These are phyloP conservation scores for Dipodascus geniculatus DNA, from an alignment of 805 yeast species.

Conservation along the genomic window DNA sequence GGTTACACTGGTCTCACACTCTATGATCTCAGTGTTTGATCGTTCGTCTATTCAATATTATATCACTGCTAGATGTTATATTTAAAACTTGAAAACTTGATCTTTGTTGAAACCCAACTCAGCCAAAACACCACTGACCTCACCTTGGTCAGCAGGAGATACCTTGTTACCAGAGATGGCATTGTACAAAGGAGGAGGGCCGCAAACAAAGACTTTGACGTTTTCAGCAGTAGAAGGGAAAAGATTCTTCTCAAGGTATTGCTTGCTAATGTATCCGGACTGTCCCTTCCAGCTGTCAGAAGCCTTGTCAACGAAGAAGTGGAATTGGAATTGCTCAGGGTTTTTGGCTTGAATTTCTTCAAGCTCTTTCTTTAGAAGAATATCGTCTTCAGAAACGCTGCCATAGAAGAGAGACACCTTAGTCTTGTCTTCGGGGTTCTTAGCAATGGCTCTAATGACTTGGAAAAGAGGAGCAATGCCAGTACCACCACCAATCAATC, in stretches of 20 bases:
- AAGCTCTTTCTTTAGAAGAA: conserved; percentile 65
- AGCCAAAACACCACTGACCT: conserved; percentile 72
- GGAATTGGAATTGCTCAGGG: conserved; percentile 68
- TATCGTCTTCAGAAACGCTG: conserved; percentile 63
- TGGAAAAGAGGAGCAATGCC: conserved; percentile 96
- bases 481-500: conserved; percentile 89
- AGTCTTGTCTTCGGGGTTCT: conserved; percentile 80
- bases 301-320: conserved; percentile 68
- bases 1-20: too few species aligned
- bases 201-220: conserved; percentile 78
- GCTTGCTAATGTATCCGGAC: conserved; percentile 70
- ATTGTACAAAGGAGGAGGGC: conserved; percentile 86
- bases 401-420: conserved; percentile 78
- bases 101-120: conserved; percentile 83
- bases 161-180: conserved; percentile 79
- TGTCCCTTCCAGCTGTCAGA: conserved; percentile 40
- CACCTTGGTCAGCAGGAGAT: conserved; percentile 91
- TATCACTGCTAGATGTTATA: too few species aligned
- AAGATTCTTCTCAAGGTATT: conserved; percentile 46
- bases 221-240: conserved; percentile 55
- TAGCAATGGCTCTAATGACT: conserved; percentile 61
- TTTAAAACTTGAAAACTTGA: conserved; percentile 77
- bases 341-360: conserved; percentile 53
- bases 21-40: too few species aligned
- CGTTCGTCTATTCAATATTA: too few species aligned